Base-by-base conservation (phyloP, 257 asterid genomes). In the Voacanga thouarsii region DNA sequence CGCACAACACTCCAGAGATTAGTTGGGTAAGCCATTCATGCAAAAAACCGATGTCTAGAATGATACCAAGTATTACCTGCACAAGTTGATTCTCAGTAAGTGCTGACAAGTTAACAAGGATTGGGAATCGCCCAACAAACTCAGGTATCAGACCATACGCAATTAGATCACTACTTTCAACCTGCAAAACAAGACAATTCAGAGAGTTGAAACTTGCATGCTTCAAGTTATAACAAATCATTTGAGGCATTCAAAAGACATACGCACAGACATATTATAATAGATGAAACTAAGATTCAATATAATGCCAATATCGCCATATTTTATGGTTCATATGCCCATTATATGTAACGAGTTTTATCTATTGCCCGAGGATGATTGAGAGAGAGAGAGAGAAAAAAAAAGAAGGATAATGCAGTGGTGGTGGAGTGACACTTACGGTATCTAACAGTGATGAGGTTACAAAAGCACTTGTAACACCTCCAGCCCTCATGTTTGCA, bases 81-180 rank as follows among this genome's bases (percentile, higher is more conserved):
- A 96, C 97, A 30, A 96, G 97, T 88, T 96, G 99, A 69, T 92
- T 86, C 88, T 96, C 99, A n/a, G 98, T 89, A 72, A 96, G 95
- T 43, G 99, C 99, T 41, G 88, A 88, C 90, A 96, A 90, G 88
- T 87, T 96, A 79, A 93, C 98, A 75, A 93, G 97, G 77, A 96
- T 83, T 4, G 99, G 99, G 74, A 96, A 96, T 80, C 99, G 92
- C 30, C 99, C 99, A 72, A 96, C 99, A 74, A 96, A 96, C 88
- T 96, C 99, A 1, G 99, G 99, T 83, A 96, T 96, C 83, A 96
- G 87, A 75, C 99, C 99, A 41, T 96, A 96, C 0, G 99, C 95
- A 78, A 96, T 96, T 21, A 96, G 92, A 86, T 96, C 99, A 79
- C 99, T 93, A 85, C 99, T 96, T 84, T 96, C 99, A 84, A 85